Percentiles rank a stretch among this genome's conserved stretches.
These are phyloP conservation scores for Cyclotella sp. DNA, from an alignment of 108 stramenopile species.

Conservation along the genomic window DNA sequence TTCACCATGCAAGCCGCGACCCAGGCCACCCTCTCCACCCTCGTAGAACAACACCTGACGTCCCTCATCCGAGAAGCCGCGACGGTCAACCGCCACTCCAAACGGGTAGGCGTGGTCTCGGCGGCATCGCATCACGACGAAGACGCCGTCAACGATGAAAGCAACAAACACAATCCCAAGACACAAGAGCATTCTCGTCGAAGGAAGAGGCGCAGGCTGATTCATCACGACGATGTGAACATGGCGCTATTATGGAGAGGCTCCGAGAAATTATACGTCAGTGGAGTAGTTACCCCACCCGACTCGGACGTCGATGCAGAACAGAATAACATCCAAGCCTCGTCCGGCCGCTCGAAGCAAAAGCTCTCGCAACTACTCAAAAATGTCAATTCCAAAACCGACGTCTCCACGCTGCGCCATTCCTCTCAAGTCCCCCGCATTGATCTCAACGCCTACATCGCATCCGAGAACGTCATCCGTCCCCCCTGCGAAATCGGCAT, in stretches of 20 bases:
- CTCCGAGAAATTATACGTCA: slow-evolving; percentile 79
- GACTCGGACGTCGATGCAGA: slow-evolving; percentile 7
- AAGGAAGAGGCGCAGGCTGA: slow-evolving; percentile 44
- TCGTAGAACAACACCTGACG: slow-evolving; percentile 80
- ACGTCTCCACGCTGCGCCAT: slow-evolving; percentile 20
- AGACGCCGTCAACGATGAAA: slow-evolving; percentile 6
- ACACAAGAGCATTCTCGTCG: background rate
- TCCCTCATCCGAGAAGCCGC: slow-evolving; percentile 75
- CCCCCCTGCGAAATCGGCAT: slow-evolving; percentile 82
- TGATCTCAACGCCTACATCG: slow-evolving; percentile 74
- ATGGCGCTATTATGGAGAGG: slow-evolving; percentile 81
- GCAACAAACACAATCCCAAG: background rate
- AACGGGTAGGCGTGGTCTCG: slow-evolving; percentile 60
- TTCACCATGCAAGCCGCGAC: slow-evolving; percentile 48
- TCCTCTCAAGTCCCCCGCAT: slow-evolving; percentile 49
- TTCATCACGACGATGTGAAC: slow-evolving; percentile 90
- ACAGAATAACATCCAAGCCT: background rate
- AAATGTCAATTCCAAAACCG: slow-evolving; percentile 1
- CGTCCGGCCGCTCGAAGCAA: background rate
- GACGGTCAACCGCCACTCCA: slow-evolving; percentile 78
- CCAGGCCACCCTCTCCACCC: slow-evolving; percentile 49
- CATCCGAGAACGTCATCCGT: slow-evolving; percentile 56
- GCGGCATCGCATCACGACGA: slow-evolving; percentile 36
- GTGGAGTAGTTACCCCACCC: slow-evolving; percentile 43
- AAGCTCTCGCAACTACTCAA: slow-evolving; percentile 24